These are phyloP conservation scores for Boeremia lycopersici DNA, from an alignment of 2,329 filamentous ascomycete species.

Conservation along the genomic window DNA sequence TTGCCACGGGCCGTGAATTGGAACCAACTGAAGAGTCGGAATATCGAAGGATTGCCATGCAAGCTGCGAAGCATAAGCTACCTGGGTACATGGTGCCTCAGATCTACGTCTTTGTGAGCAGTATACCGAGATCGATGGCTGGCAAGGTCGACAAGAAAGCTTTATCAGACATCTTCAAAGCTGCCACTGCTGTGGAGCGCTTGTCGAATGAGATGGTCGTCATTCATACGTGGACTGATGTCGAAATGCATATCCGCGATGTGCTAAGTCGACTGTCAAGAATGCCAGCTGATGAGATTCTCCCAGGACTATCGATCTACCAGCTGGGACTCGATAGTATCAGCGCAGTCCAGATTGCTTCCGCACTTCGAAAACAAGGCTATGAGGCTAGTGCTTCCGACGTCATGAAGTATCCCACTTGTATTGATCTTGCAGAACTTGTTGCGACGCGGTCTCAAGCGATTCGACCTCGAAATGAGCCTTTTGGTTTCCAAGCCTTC, in stretches of 20 bases:
- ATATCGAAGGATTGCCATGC: slow-evolving; percentile 27
- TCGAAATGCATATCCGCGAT: slow-evolving; percentile 61
- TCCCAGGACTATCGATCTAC: slow-evolving; percentile 74
- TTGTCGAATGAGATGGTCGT: background rate
- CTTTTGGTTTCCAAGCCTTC: slow-evolving; percentile 59
- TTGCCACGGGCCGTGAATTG: slow-evolving; percentile 17
- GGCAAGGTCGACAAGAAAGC: slow-evolving; percentile 50
- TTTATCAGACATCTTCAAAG: slow-evolving; percentile 38
- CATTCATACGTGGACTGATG: slow-evolving; percentile 54
- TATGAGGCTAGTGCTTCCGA: slow-evolving; percentile 69
- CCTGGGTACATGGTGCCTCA: slow-evolving; percentile 49
- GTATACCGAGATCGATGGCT: slow-evolving; percentile 47
- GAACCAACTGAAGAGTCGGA: slow-evolving; percentile 15
- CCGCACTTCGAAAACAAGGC: slow-evolving; percentile 65
- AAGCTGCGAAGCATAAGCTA: slow-evolving; percentile 27
- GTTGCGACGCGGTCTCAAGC: slow-evolving; percentile 13
- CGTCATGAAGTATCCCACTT: slow-evolving; percentile 65
- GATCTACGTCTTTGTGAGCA: slow-evolving; percentile 41
- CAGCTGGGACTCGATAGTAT: slow-evolving; percentile 92
- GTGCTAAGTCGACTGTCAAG: slow-evolving; percentile 66
- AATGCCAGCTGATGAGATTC: slow-evolving; percentile 58
- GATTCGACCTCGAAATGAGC: background rate
- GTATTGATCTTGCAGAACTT: slow-evolving; percentile 38
- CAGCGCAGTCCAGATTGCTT: slow-evolving; percentile 78
- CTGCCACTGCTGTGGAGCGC: slow-evolving; percentile 15